Conservation (phyloP, 306 rosid genomes). For the Abrus precatorius region DNA sequence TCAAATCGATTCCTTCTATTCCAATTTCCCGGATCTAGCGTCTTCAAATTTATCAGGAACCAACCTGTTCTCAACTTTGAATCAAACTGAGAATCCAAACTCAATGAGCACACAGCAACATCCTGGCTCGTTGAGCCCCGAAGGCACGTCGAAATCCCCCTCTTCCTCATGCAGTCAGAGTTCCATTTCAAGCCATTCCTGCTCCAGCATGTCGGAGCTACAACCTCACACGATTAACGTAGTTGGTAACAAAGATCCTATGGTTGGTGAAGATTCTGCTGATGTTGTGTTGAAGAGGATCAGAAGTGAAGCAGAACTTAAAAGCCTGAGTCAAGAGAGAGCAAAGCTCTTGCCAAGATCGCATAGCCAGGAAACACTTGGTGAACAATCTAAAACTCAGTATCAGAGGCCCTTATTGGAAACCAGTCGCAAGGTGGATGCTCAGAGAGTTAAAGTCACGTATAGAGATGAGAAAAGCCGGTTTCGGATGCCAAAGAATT, state of each 20-base stretch:
- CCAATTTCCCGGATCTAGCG: slow-evolving; percentile 79
- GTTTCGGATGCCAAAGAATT: slow-evolving; percentile 68
- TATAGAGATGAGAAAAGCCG: slow-evolving; percentile 82
- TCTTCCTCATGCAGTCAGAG: slow-evolving; percentile 75
- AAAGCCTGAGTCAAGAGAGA: slow-evolving; percentile 53
- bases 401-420: slow-evolving; percentile 33
- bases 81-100: slow-evolving; percentile 61
- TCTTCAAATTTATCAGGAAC: slow-evolving; percentile 73
- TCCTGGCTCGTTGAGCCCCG: slow-evolving; percentile 56
- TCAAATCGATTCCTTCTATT: slow-evolving; percentile 84
- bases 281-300: slow-evolving; percentile 66
- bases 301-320: slow-evolving; percentile 76
- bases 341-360: slow-evolving; percentile 61
- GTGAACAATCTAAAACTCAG: slow-evolving; percentile 52
- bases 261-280: slow-evolving; percentile 53
- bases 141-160: slow-evolving; percentile 71
- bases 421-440: slow-evolving; percentile 44
- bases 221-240: slow-evolving; percentile 44
- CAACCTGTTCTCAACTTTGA: slow-evolving; percentile 60
- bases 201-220: slow-evolving; percentile 72
- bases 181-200: slow-evolving; percentile 83
- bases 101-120: slow-evolving; percentile 55
- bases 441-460: slow-evolving; percentile 71
- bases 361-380: slow-evolving; percentile 68
- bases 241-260: slow-evolving; percentile 53